phyloP scores from a whole-genome alignment of 2,329 filamentous ascomycete genomes.

The Phaeosphaeriaceae sp. region DNA sequence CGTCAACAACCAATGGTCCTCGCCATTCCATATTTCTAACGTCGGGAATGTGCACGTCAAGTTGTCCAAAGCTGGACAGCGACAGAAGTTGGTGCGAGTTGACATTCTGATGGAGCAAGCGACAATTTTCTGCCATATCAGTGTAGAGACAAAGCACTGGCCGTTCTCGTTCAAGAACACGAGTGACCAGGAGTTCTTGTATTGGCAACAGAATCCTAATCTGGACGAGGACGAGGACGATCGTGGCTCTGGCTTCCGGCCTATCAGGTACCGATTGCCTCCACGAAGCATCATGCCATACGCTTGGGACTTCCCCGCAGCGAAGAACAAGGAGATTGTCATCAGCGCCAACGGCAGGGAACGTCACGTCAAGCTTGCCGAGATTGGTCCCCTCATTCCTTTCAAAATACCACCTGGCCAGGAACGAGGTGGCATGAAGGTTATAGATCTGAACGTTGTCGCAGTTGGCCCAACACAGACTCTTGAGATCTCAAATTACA shows the following conservation, averaged over 20 bases:
- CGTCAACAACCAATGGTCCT: slow-evolving; percentile 96
- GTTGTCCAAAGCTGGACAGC: slow-evolving; percentile 85
- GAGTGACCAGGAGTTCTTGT: slow-evolving; percentile 94
- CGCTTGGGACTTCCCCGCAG: slow-evolving; percentile 97
- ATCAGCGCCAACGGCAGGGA: slow-evolving; percentile 81
- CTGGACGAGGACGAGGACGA: slow-evolving; percentile 91
- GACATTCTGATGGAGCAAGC: slow-evolving; percentile 92
- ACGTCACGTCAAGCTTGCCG: slow-evolving; percentile 89
- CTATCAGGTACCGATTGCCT: slow-evolving; percentile 89
- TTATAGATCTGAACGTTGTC: slow-evolving; percentile 95
- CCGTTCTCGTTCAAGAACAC: slow-evolving; percentile 99
- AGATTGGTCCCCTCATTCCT: slow-evolving; percentile 94
- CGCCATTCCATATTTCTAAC: slow-evolving; percentile 96
- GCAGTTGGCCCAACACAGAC: slow-evolving; percentile 96
- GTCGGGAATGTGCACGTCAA: slow-evolving; percentile 93
- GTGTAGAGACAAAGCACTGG: slow-evolving; percentile 92
- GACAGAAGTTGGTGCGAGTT: slow-evolving; percentile 84
- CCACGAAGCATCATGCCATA: slow-evolving; percentile 99
- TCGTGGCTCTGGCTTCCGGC: slow-evolving; percentile 82
- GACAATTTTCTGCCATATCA: slow-evolving; percentile 91
- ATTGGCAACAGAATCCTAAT: slow-evolving; percentile 93
- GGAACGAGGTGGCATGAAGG: slow-evolving; percentile 73
- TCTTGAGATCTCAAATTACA: slow-evolving; percentile 92
- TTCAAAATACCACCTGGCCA: slow-evolving; percentile 81
- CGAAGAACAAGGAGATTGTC: slow-evolving; percentile 93